Evolutionary conservation across 2,329 filamentous ascomycete genomes (phyloP).

Genomic region (Cyphellophora attinorum): DNA sequence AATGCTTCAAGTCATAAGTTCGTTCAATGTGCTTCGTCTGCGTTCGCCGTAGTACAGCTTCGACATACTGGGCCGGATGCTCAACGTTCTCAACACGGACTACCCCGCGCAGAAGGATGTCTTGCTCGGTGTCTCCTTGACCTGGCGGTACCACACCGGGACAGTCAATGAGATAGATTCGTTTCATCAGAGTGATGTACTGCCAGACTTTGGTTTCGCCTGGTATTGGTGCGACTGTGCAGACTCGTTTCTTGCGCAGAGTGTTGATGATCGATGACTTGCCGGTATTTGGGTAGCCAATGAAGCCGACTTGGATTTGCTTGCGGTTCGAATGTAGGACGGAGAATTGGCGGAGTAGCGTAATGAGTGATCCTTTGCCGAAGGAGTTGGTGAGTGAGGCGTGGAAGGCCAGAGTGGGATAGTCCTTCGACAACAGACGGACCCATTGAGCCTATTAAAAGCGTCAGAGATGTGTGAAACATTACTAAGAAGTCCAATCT

Average conservation of each 20-base stretch:
- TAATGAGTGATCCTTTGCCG: constrained; percentile 88
- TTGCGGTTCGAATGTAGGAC: constrained; percentile 82
- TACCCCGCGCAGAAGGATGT: constrained; percentile 82
- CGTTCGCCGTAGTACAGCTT: constrained; percentile 67
- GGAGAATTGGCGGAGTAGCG: constrained; percentile 85
- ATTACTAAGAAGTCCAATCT: constrained; percentile 96
- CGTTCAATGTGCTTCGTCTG: constrained; percentile 83
- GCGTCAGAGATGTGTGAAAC: constrained; percentile 69
- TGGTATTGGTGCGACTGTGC: constrained; percentile 85
- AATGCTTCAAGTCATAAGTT: constrained; percentile 70
- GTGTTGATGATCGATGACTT: constrained; percentile 98
- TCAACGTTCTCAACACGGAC: constrained; percentile 94
- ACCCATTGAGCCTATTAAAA: constrained; percentile 85
- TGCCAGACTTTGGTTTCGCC: constrained; percentile 98
- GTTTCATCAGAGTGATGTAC: constrained; percentile 90
- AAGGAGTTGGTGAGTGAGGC: constrained; percentile 93
- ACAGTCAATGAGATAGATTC: constrained; percentile 92
- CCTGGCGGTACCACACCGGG: constrained; percentile 92
- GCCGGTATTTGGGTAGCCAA: constrained; percentile 86
- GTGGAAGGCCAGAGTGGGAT: constrained; percentile 90
- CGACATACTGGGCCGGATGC: constrained; percentile 91
- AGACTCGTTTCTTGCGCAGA: constrained; percentile 85
- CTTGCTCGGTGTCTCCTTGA: constrained; percentile 70
- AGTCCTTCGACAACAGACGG: constrained; percentile 73
- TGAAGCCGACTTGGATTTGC: constrained; percentile 85